Base-by-base conservation (phyloP, 495 filamentous ascomycete genomes). In the Amniculicola lignicola region DNA sequence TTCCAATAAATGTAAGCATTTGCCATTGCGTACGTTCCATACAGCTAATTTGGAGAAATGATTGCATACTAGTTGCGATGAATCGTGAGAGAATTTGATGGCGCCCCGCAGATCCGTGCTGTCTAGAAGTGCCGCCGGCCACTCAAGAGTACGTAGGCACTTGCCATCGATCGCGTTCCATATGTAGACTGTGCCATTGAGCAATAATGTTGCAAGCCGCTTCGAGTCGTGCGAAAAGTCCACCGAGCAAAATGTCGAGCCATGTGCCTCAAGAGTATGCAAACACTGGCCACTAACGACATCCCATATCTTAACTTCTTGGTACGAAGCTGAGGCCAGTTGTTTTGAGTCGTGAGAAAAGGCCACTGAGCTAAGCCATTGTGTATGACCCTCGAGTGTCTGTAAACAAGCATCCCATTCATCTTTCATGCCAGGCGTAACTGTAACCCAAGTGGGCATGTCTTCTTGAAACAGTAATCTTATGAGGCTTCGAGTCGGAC, bases 401-500 rank as follows among this genome's bases (percentile, higher is more conserved):
- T 37, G 21, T 3, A 56, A 44, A 22, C 27, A 56, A 22, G 39
- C 23, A 38, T 15, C 29, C 56, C 56, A 59, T 35, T 36, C 12
- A 25, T 46, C 48, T 45, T 31, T 19, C 31, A 59, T 59, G 27
- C 7, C 31, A 16, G 56, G 49, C 48, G 45, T 37, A 12, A 59
- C 49, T 38, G 51, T 54, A 21, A 59, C 40, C 28, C 25, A 35
- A 3, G 37, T 25, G 2, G 29, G 56, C 40, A 47, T 51, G 48
- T 55, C 57, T 33, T 38, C 23, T 31, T 60, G 37, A 19, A 60
- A 60, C n/a, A 54, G 50, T 19, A 9, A 18, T 42, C 51, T 46
- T 24, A 49, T 60, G 18, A 55, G 41, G 36, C 57, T 60, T 29
- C 22, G 29, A 19, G 41, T 45, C 38, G 69, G 68, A 58, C 69